These are phyloP conservation scores for Camellia sinensis DNA, from an alignment of 148 eudicot species.

Conservation along the genomic window DNA sequence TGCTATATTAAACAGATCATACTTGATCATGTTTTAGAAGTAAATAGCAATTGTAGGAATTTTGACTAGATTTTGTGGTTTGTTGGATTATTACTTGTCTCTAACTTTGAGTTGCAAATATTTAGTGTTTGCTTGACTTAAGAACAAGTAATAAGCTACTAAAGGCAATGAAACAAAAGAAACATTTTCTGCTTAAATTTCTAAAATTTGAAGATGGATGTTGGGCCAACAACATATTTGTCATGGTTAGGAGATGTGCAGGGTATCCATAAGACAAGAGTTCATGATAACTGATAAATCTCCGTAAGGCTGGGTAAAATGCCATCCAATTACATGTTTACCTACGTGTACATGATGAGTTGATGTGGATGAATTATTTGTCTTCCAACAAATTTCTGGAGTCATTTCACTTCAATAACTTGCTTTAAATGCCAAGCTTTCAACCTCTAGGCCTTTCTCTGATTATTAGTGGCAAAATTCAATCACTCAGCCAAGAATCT, in stretches of 20 bases:
- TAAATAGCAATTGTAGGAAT: not conserved
- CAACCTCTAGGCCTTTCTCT: not conserved
- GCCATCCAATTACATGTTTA: not conserved
- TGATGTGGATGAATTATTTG: not conserved
- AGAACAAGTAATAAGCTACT: not conserved
- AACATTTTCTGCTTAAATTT: not conserved
- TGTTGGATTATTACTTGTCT: not conserved
- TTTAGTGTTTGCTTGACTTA: not conserved
- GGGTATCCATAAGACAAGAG: not conserved
- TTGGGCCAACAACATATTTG: not conserved
- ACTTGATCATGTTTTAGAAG: not conserved
- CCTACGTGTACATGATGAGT: not conserved
- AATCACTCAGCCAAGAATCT: not conserved
- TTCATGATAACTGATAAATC: not conserved
- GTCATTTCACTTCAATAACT: not conserved
- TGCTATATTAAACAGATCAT: not conserved
- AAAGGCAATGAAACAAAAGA: not conserved
- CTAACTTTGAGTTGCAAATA: not conserved
- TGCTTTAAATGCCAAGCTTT: not conserved
- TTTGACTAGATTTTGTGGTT: not conserved
- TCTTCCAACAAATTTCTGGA: not conserved
- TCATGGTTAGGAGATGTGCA: not conserved
- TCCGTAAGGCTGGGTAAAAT: not conserved
- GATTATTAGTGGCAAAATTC: not conserved
- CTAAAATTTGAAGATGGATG: not conserved